These are phyloP conservation scores for Thuidium tamariscinum DNA, from an alignment of 225 moss, liverwort and hornwort species.

Conservation along the genomic window DNA sequence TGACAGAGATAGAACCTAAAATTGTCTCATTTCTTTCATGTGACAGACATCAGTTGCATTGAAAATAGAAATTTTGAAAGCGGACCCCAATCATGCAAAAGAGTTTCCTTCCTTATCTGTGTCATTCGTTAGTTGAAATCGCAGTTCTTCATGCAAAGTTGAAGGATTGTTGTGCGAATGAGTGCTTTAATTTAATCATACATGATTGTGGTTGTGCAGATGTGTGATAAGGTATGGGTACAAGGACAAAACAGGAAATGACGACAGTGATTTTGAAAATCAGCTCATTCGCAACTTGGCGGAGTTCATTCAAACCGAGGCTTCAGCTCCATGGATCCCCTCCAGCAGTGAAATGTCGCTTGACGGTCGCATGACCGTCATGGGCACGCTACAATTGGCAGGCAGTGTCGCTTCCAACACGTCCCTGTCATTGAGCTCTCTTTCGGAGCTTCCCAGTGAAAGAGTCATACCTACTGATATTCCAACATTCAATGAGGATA, in stretches of 20 bases:
- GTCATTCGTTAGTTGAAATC: neutral
- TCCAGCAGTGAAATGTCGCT: conserved; percentile 54
- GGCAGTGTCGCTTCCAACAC: neutral
- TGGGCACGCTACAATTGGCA: neutral
- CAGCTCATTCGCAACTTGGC: conserved; percentile 40
- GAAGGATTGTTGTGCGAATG: neutral
- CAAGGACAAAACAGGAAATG: conserved; percentile 15
- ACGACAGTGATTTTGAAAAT: conserved; percentile 24
- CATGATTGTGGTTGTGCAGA: neutral
- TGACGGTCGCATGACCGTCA: conserved; percentile 40
- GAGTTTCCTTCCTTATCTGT: neutral
- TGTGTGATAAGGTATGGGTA: conserved; percentile 45
- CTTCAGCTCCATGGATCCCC: conserved; percentile 40
- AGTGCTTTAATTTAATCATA: neutral
- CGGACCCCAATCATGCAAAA: neutral
- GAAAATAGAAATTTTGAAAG: neutral
- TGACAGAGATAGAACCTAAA: neutral
- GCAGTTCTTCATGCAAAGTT: neutral
- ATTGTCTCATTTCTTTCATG: neutral
- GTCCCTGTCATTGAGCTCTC: neutral
- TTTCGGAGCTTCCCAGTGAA: conserved; percentile 4
- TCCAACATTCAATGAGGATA: neutral
- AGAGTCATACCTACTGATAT: neutral
- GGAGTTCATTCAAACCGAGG: conserved; percentile 63
- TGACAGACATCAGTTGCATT: neutral